Base-by-base conservation (phyloP, 2,329 filamentous ascomycete species). In the Stemphylium beticola region DNA sequence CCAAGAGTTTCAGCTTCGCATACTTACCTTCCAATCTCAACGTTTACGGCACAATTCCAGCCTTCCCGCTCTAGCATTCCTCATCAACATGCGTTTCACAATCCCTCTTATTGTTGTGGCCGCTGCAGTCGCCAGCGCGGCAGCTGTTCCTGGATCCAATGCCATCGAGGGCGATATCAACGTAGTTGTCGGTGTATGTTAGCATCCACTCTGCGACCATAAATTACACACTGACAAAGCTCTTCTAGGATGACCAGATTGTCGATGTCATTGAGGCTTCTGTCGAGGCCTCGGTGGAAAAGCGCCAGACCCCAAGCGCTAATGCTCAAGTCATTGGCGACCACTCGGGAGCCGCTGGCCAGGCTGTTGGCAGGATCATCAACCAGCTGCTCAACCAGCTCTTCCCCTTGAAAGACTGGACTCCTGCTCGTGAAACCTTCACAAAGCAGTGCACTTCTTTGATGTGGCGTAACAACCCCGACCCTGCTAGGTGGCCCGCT, bases 351-450 rank as follows among this genome's bases (percentile, higher is more conserved):
- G 2, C n/a, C 22, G 44, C 44, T n/a, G 44, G 44, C 11, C 33
- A 29, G 24, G 44, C 44, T 14, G 15, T 38, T 9, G 44, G 44
- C 44, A 26, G 44, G 4, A 31, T 47, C 10, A 3, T 47, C 32
- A 47, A 47, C 33, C 18, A 33, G 22, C 9, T 47, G 2, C 34
- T 47, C 1, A 38, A 47, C 34, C 37, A 47, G 33, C 44, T 47
- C 10, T 31, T 47, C 34, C 44, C 44, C 3, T 18, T 50, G 24
- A 42, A 42, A 17, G 47, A 50, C 22, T 50, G 47, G 47, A 50
- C 26, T 14, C 38, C 22, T 2, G 38, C 47, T 6, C 47, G 47
- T 9, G 47, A 50, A 31, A 31, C 47, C 39, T 50, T 50, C 20
- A 50, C 47, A 4, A 43, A 43, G 47, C 10, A 50, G 38, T 43